phyloP scores from a whole-genome alignment of 306 rosid genomes.

The Lablab purpureus region DNA sequence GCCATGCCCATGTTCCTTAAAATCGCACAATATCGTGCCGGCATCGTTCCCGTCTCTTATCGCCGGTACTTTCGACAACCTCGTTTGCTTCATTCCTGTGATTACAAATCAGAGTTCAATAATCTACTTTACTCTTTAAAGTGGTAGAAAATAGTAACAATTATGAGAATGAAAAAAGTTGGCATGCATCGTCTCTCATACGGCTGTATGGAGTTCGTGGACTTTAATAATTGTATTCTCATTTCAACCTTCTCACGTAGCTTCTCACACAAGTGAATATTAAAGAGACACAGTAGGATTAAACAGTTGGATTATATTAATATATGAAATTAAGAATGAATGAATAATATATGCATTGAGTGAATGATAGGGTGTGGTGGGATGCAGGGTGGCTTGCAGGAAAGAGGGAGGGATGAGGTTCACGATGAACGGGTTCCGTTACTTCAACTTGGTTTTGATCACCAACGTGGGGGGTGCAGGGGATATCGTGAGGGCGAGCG shows the following conservation, averaged over 20 bases:
- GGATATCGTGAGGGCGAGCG: slow-evolving; percentile 23
- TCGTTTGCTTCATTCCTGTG: neutral
- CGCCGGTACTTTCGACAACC: slow-evolving; percentile 45
- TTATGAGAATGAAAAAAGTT: neutral
- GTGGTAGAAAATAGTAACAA: too few relatives aligned
- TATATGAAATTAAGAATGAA: neutral
- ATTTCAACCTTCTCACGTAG: neutral
- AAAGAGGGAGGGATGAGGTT: slow-evolving; percentile 68
- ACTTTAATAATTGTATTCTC: neutral
- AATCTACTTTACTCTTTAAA: neutral
- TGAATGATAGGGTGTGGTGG: neutral
- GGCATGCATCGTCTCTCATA: neutral
- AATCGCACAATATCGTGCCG: slow-evolving; percentile 83
- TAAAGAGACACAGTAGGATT: neutral
- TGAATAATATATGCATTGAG: too few relatives aligned
- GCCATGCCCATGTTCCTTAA: slow-evolving; percentile 95
- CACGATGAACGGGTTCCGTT: slow-evolving; percentile 45
- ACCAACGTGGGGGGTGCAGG: slow-evolving; percentile 18
- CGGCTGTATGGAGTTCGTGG: neutral
- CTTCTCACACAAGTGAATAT: neutral
- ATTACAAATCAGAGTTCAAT: neutral
- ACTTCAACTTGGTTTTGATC: slow-evolving; percentile 25
- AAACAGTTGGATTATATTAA: neutral
- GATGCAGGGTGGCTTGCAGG: slow-evolving; percentile 61
- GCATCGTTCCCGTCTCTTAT: slow-evolving; percentile 86